phyloP scores from a whole-genome alignment of 257 asterid genomes.

The Lycium barbarum region DNA sequence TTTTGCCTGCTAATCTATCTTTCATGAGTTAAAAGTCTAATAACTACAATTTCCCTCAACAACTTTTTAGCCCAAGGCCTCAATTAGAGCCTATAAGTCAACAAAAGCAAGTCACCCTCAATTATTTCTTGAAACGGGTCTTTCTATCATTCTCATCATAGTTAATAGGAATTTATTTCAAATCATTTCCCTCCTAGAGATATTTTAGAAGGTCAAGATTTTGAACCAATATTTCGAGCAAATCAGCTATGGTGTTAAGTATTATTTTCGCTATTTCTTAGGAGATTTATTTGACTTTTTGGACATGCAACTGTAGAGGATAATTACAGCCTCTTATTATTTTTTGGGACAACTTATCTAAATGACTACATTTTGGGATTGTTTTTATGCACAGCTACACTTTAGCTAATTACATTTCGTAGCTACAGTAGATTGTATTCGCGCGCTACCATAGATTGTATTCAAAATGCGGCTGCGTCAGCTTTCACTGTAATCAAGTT shows the following conservation, averaged over 20 bases:
- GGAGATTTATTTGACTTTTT: too few species aligned
- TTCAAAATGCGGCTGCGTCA: too few species aligned
- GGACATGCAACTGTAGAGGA: too few species aligned
- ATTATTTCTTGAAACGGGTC: not conserved
- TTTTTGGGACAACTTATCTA: too few species aligned
- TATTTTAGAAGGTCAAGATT: not conserved
- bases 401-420: too few species aligned
- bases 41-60: not conserved
- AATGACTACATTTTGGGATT: too few species aligned
- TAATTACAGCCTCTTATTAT: too few species aligned
- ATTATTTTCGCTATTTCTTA: too few species aligned
- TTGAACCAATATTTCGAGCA: not conserved
- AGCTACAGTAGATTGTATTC: too few species aligned
- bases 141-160: not conserved
- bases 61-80: not conserved
- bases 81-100: not conserved
- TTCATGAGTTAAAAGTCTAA: not conserved
- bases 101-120: not conserved
- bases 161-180: not conserved
- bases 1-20: not conserved
- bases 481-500: too few species aligned
- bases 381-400: too few species aligned
- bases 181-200: not conserved
- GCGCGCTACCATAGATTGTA: too few species aligned
- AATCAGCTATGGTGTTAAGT: not conserved